phyloP scores from a whole-genome alignment of 1,284 basidiomycete species.

The Cryptococcus sp. region DNA sequence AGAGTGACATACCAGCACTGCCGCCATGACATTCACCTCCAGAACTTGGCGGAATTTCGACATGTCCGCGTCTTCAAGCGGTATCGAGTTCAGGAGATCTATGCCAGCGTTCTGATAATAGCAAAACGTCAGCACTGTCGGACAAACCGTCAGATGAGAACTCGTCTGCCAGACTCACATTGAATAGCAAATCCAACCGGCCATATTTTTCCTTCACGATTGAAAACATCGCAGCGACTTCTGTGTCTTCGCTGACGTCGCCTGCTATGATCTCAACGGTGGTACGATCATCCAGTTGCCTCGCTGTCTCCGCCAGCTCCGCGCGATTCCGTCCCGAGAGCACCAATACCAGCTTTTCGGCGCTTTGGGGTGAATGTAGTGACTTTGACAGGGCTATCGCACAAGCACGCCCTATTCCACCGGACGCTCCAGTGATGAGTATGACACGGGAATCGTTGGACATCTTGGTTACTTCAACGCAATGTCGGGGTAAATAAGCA shows the following conservation, averaged over 20 bases:
- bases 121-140: background rate
- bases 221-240: slow-evolving; percentile 59
- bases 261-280: slow-evolving; percentile 59
- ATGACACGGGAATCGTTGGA: slow-evolving; percentile 25
- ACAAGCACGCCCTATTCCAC: slow-evolving; percentile 58
- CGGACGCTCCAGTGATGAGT: slow-evolving; percentile 49
- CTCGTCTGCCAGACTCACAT: slow-evolving; percentile 57
- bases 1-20: slow-evolving; percentile 58
- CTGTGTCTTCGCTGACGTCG: slow-evolving; percentile 57
- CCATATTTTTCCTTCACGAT: slow-evolving; percentile 63
- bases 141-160: background rate
- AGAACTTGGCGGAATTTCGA: slow-evolving; percentile 65
- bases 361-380: slow-evolving; percentile 34
- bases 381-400: slow-evolving; percentile 60
- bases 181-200: slow-evolving; percentile 71
- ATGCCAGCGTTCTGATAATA: slow-evolving; percentile 59
- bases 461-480: background rate
- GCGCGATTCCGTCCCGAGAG: slow-evolving; percentile 62
- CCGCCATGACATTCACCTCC: slow-evolving; percentile 68
- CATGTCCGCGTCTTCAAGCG: slow-evolving; percentile 65
- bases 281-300: slow-evolving; percentile 35
- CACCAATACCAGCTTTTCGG: slow-evolving; percentile 61
- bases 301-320: slow-evolving; percentile 63
- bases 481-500: too few relatives aligned
- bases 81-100: slow-evolving; percentile 51